Conservation (phyloP, 441 rosid genomes). For the Capsella rubella region DNA sequence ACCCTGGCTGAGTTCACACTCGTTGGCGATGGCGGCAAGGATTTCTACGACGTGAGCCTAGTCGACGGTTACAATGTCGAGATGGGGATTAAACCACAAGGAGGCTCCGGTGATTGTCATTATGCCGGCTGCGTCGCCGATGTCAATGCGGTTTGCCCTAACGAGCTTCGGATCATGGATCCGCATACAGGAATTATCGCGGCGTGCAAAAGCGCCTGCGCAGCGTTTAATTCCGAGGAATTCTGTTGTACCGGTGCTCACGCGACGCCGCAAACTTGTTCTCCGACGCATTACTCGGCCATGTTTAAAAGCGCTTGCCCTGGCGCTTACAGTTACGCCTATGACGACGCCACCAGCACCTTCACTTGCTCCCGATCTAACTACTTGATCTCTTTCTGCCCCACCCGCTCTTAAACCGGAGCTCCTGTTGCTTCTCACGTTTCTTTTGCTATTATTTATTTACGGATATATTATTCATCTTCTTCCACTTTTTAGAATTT, state of each 20-base stretch:
- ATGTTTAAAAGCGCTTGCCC: constrained; percentile 90
- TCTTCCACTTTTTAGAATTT: not conserved
- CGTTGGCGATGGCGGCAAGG: constrained; percentile 52
- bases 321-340: constrained; percentile 90
- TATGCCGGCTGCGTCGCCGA: constrained; percentile 87
- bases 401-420: constrained; percentile 31
- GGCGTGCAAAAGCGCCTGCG: constrained; percentile 91
- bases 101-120: constrained; percentile 78
- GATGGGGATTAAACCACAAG: constrained; percentile 64
- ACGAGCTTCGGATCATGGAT: constrained; percentile 58
- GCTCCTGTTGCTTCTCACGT: constrained; percentile 31
- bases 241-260: constrained; percentile 80
- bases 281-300: constrained; percentile 76
- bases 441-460: constrained; percentile 29
- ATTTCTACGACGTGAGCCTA: constrained; percentile 89
- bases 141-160: constrained; percentile 69
- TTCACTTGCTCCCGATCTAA: constrained; percentile 81
- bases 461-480: not conserved
- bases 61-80: constrained; percentile 94
- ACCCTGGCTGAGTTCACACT: constrained; percentile 82
- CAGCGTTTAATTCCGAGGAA: constrained; percentile 64
- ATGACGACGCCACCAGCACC: constrained; percentile 89
- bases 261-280: constrained; percentile 72
- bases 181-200: constrained; percentile 47
- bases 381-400: constrained; percentile 83